These are phyloP conservation scores for Lachancea fermentati DNA, from an alignment of 805 yeast species.

Conservation along the genomic window DNA sequence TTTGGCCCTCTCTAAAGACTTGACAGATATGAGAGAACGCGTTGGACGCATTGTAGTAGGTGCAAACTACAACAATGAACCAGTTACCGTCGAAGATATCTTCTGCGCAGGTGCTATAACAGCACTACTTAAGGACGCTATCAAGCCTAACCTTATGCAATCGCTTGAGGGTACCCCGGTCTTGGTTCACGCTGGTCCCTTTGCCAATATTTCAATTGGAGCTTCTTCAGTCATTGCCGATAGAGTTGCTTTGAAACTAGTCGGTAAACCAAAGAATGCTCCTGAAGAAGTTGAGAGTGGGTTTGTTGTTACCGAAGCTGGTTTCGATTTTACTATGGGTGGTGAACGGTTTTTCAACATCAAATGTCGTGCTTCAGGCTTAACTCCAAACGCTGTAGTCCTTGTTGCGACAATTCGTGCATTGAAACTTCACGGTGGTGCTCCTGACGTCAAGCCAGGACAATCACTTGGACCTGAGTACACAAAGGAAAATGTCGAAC, in stretches of 20 bases:
- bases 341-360: slow-evolving; percentile 96
- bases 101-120: slow-evolving; percentile 96
- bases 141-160: slow-evolving; percentile 96
- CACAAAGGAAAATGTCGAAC: slow-evolving; percentile 71
- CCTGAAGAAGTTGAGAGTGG: slow-evolving; percentile 49
- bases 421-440: slow-evolving; percentile 96
- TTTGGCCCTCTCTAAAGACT: slow-evolving; percentile 71
- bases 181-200: slow-evolving; percentile 96
- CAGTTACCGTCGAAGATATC: slow-evolving; percentile 89
- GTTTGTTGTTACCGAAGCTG: slow-evolving; percentile 95
- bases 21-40: slow-evolving; percentile 80
- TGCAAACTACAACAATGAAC: slow-evolving; percentile 63
- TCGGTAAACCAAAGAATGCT: slow-evolving; percentile 52
- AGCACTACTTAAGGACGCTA: slow-evolving; percentile 90
- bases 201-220: slow-evolving; percentile 95
- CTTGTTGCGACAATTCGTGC: slow-evolving; percentile 96
- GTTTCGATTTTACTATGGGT: slow-evolving; percentile 98
- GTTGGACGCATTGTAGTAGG: slow-evolving; percentile 90
- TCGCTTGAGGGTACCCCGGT: slow-evolving; percentile 97
- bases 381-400: slow-evolving; percentile 83
- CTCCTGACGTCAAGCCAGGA: slow-evolving; percentile 94
- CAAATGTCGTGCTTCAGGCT: slow-evolving; percentile 88
- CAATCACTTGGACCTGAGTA: slow-evolving; percentile 79
- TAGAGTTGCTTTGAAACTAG: slow-evolving; percentile 83
- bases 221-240: slow-evolving; percentile 94